Evolutionary conservation across 2,329 filamentous ascomycete genomes (phyloP), one percentile per base, ranked within the genome.

Genomic region (Pseudocercospora eumusae): DNA sequence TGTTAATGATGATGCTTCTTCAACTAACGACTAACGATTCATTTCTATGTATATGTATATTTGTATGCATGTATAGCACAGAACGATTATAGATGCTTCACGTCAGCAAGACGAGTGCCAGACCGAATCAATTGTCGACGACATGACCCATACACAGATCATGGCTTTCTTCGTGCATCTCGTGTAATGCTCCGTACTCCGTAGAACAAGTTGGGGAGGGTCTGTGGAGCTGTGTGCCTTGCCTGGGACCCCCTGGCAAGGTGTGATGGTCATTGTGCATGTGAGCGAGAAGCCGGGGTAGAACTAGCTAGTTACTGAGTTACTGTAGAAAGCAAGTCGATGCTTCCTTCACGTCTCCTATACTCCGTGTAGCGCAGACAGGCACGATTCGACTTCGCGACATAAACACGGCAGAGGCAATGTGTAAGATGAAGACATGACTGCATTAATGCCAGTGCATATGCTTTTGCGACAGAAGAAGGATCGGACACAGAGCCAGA

Each of bases 251-350:
- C n/a, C 42, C 42, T 21, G 20, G 20, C 21, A 20, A 10, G 9
- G 4, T n/a, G n/a, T 25, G 47, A 52, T 52, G 23, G 47, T 52
- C 47, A 52, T 52, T 25, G 25, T 28, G 47, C 21, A 52, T 23
- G 45, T 50, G 45, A 45, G 44, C 44, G 4, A 47, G 44, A 47
- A 47, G 44, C 44, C 23, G 18, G 44, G 20, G 23, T 25, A 47
- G n/a, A n/a, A n/a, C n/a, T n/a, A n/a, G n/a, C n/a, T n/a, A n/a
- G n/a, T n/a, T n/a, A n/a, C n/a, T n/a, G n/a, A n/a, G n/a, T n/a
- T 25, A 25, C 23, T 25, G 23, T 3, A 25, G 47, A 52, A 28
- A 52, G 4, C 15, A 18, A 9, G 23, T 28, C 47, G 47, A 52
- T 25, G 23, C 47, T 52, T 52, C 23, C 44, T 21, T 21, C 20